Evolutionary conservation across 371 early-diverging fungal species (phyloP), one percentile per base, ranked within the genome.

Genomic region (Catenaria anguillulae): DNA sequence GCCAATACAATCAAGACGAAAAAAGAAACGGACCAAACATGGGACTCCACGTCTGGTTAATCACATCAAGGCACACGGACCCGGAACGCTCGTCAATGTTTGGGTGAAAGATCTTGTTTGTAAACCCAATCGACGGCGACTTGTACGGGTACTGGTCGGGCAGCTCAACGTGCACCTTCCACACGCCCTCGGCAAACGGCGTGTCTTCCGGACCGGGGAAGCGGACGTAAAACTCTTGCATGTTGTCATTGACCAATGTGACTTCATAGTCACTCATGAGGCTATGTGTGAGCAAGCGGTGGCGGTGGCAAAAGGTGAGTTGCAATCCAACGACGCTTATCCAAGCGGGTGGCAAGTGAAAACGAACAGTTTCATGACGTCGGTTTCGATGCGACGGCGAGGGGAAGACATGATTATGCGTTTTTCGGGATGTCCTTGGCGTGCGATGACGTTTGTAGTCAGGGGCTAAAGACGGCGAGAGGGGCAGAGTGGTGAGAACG

Each of bases 21-120:
- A n/a, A 19, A 24, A 8, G 48, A 23, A 21, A 5, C 63, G 64
- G 80, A 90, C 93, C 97, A 77, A 93, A 97, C 96, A 97, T 96
- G 58, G 99, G 99, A 63, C 92, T 91, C 99, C 99, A 99, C 8
- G 97, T 94, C 75, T 99, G 98, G 77, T 98, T 99, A 69, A 99
- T 93, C 42, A 99, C 98, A 76, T 99, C 99, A 65, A 99, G 75
- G 72, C 99, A 99, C 37, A 99, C 96, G 10, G 94, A 92, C 31
- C 99, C 99, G 70, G 93, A 94, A 69, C 88, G 90, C 55, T 99
- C 99, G 76, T 99, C 99, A 64, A 99, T 96, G 75, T 99, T 99
- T 37, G 99, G 99, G 70, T 99, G 99, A 75, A 93, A 99, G 65
- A 99, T 97, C 75, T 89, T 92, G 78, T 97, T 98, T 80, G 90